These are phyloP conservation scores for Polyrhizophydium stewartii DNA, from an alignment of 371 early-diverging fungal species.

Conservation along the genomic window DNA sequence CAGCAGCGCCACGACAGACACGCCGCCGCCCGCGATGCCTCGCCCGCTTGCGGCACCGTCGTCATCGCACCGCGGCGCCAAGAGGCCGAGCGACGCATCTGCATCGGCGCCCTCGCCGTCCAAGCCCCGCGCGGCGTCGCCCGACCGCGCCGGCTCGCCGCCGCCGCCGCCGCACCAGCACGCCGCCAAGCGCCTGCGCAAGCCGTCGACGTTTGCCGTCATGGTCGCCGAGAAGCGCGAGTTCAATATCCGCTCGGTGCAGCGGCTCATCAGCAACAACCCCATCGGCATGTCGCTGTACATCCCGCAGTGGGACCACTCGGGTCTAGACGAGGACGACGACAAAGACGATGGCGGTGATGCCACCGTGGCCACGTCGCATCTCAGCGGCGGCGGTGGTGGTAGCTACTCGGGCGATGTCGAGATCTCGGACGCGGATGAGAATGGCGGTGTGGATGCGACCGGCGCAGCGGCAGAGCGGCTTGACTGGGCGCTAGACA, in stretches of 20 bases:
- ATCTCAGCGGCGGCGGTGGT: too few relatives aligned
- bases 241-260: conserved; percentile 23
- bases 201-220: neutral
- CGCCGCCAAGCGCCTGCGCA: neutral
- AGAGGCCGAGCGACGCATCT: neutral
- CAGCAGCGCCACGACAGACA: too few relatives aligned
- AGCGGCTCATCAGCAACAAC: conserved; percentile 32
- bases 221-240: conserved; percentile 15
- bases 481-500: neutral
- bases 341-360: neutral
- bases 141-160: neutral
- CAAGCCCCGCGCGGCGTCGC: neutral
- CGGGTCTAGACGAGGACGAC: neutral
- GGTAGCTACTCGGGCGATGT: too few relatives aligned
- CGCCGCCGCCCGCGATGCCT: too few relatives aligned
- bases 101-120: neutral
- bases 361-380: neutral
- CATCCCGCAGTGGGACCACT: conserved; percentile 32
- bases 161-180: neutral
- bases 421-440: too few relatives aligned
- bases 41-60: neutral
- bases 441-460: too few relatives aligned
- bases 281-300: conserved; percentile 30
- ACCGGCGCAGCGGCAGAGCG: neutral
- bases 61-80: neutral